Evolutionary conservation across 106 monocot genomes (phyloP).

Genomic region (Dendrobium nobile): DNA sequence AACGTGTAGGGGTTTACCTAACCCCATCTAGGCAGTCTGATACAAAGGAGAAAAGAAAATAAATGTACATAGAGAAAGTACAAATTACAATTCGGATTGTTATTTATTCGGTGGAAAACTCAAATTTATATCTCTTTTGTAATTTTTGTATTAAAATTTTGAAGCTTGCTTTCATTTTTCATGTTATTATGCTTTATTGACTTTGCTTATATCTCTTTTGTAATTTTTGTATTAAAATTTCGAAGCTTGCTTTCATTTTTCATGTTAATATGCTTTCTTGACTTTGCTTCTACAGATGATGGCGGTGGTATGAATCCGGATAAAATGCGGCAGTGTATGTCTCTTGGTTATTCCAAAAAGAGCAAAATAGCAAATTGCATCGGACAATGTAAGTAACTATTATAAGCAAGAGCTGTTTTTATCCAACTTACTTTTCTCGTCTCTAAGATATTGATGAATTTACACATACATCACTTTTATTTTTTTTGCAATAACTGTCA

Average conservation of each 20-base stretch:
- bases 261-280: not conserved
- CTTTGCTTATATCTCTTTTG: not conserved
- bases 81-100: not conserved
- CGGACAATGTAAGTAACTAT: conserved; percentile 65
- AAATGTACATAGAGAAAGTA: not conserved
- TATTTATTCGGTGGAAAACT: not conserved
- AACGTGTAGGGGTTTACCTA: not conserved
- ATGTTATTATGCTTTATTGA: not conserved
- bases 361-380: conserved; percentile 76
- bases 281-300: conserved; percentile 49
- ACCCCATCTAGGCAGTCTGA: not conserved
- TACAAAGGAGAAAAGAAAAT: not conserved
- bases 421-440: not conserved
- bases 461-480: not conserved
- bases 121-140: not conserved
- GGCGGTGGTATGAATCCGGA: conserved; percentile 95
- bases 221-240: not conserved
- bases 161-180: not conserved
- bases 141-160: not conserved
- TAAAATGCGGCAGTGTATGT: conserved; percentile 89
- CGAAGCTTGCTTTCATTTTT: not conserved
- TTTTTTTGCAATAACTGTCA: not conserved
- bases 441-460: not conserved
- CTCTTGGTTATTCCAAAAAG: conserved; percentile 86
- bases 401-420: not conserved